A percentile compares a stretch with the other conserved stretches of the same genome.
These are phyloP conservation scores for Phytophthora gonapodyides DNA, from an alignment of 352 stramenopile genomes.

Conservation along the genomic window DNA sequence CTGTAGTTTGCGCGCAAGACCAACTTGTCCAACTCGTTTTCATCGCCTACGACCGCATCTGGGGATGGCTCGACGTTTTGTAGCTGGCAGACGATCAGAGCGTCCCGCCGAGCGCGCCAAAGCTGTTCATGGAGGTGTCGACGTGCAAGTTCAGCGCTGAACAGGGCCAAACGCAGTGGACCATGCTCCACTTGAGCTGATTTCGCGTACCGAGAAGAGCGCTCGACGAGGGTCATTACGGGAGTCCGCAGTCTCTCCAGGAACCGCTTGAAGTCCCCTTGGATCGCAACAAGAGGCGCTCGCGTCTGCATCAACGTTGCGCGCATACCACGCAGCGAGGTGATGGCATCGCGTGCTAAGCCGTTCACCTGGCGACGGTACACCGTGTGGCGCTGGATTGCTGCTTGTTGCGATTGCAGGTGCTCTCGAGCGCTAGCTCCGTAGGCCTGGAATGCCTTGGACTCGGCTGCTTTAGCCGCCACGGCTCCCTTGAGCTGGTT, in stretches of 20 bases:
- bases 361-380: slow-evolving; percentile 57
- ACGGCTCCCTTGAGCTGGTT: slow-evolving; percentile 77
- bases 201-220: slow-evolving; percentile 52
- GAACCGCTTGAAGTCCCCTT: slow-evolving; percentile 57
- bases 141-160: slow-evolving; percentile 46
- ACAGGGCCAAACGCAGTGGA: slow-evolving; percentile 51
- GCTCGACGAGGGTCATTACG: slow-evolving; percentile 53
- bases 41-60: slow-evolving; percentile 2
- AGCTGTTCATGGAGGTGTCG: slow-evolving; percentile 76
- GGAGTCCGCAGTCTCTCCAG: slow-evolving; percentile 52
- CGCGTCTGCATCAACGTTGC: slow-evolving; percentile 48
- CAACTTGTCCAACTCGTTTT: slow-evolving; percentile 14
- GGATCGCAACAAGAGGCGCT: slow-evolving; percentile 56
- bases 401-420: slow-evolving; percentile 56
- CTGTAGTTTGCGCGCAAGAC: slow-evolving; percentile 60
- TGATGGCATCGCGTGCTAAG: slow-evolving; percentile 48
- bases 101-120: slow-evolving; percentile 59
- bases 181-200: slow-evolving; percentile 58
- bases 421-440: slow-evolving; percentile 64
- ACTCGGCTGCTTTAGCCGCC: slow-evolving; percentile 70
- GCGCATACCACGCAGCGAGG: slow-evolving; percentile 43
- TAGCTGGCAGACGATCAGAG: slow-evolving; percentile 68
- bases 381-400: slow-evolving; percentile 58
- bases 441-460: slow-evolving; percentile 75
- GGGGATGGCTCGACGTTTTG: slow-evolving; percentile 37